A percentile compares a stretch with the other conserved stretches of the same genome.
Conservation (phyloP, 2,329 filamentous ascomycete species). For the Tolypocladium nubicola region DNA sequence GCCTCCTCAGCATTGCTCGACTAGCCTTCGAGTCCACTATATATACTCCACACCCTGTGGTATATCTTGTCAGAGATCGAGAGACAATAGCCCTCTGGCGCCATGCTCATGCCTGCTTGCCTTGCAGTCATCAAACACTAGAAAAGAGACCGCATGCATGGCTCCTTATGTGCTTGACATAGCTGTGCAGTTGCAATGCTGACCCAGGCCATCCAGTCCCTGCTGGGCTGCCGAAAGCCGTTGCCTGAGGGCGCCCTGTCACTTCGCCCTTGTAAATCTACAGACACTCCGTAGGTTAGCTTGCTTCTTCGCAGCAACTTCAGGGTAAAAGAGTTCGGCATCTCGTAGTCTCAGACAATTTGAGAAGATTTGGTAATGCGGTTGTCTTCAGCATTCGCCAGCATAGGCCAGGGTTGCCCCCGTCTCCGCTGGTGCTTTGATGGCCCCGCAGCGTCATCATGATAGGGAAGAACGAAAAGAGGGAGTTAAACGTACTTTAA, state of each 20-base stretch:
- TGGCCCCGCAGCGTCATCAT: slow-evolving; percentile 47
- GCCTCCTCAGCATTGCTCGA: not conserved
- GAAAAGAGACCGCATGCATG: not conserved
- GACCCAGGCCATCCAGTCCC: not conserved
- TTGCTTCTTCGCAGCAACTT: not conserved
- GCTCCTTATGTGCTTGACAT: not conserved
- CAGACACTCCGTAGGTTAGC: not conserved
- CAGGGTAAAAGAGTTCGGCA: not conserved
- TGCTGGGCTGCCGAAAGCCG: not conserved
- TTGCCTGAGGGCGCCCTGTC: not conserved
- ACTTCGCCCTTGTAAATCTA: not conserved
- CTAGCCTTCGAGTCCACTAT: too few species aligned
- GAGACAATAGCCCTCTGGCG: not conserved
- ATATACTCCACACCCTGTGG: not conserved
- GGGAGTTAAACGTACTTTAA: not conserved
- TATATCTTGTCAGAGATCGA: not conserved
- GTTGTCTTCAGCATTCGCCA: slow-evolving; percentile 47
- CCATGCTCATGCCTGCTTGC: not conserved
- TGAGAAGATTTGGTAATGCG: slow-evolving; percentile 59
- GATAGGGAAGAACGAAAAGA: slow-evolving; percentile 7
- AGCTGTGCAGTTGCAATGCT: not conserved
- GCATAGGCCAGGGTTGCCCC: slow-evolving; percentile 13
- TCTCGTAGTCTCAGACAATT: slow-evolving; percentile 35
- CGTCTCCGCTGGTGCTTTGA: slow-evolving; percentile 20
- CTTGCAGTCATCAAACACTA: not conserved